Evolutionary conservation across 2,329 filamentous ascomycete genomes (phyloP).

Genomic region (Colletotrichum godetiae): DNA sequence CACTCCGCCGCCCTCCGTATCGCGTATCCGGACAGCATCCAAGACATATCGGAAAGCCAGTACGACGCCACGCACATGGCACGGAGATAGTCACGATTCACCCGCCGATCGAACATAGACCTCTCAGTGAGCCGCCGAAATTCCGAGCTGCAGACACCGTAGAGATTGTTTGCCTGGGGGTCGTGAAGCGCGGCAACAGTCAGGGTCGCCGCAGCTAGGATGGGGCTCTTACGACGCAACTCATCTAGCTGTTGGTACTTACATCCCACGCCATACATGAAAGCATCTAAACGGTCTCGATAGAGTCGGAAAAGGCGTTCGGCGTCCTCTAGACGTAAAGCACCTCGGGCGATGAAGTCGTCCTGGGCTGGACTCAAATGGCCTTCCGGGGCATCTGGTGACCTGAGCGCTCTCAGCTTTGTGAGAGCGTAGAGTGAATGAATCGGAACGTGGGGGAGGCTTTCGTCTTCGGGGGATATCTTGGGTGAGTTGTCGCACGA

Average conservation of each 20-base stretch:
- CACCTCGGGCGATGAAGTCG: slow-evolving; percentile 52
- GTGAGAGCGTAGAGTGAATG: slow-evolving; percentile 53
- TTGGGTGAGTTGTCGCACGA: slow-evolving; percentile 40
- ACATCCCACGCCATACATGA: slow-evolving; percentile 62
- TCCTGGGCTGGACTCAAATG: slow-evolving; percentile 32
- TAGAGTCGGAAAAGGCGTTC: slow-evolving; percentile 63
- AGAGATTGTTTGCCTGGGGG: slow-evolving; percentile 60
- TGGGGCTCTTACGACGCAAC: slow-evolving; percentile 64
- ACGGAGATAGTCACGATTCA: slow-evolving; percentile 62
- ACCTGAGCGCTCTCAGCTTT: slow-evolving; percentile 49
- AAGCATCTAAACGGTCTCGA: slow-evolving; percentile 60
- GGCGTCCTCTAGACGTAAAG: slow-evolving; percentile 58
- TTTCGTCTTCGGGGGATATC: slow-evolving; percentile 44
- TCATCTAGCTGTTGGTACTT: slow-evolving; percentile 61
- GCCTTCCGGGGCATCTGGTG: slow-evolving; percentile 41
- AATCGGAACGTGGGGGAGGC: slow-evolving; percentile 51
- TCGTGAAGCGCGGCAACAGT: slow-evolving; percentile 70
- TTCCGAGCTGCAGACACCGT: slow-evolving; percentile 64
- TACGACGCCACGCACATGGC: slow-evolving; percentile 71
- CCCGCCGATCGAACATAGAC: slow-evolving; percentile 48
- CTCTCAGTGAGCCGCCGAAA: slow-evolving; percentile 65
- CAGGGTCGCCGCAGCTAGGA: slow-evolving; percentile 66
- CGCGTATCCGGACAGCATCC: slow-evolving; percentile 69
- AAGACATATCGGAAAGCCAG: slow-evolving; percentile 72
- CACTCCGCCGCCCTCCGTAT: slow-evolving; percentile 61